Base-by-base conservation (phyloP, 768 basidiomycete species). In the Neoboletus subvelutipes region DNA sequence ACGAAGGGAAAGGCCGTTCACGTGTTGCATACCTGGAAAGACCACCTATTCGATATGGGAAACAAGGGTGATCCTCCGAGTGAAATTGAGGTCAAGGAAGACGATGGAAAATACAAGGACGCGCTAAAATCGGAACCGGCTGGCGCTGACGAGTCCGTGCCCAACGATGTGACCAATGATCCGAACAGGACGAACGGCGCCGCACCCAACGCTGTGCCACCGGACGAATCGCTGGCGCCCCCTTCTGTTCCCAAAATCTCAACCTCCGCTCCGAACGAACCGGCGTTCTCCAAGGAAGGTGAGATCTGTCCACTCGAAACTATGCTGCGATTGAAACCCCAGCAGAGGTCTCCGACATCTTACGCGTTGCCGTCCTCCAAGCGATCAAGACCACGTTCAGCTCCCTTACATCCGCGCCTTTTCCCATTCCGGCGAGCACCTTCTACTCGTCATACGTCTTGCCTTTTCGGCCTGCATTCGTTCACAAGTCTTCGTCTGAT, bases 361-460 rank as follows among this genome's bases (percentile, higher is more conserved):
- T 94, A 3, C 82, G 80, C 17, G 72, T 68, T 36, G 79, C 90
- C 3, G 78, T 91, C 22, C 67, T 92, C 3, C 91, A 92, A 63
- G 83, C 83, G 1, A 83, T 93, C 56, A 71, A 73, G 13, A 80
- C 81, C 8, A 73, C 76, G 1, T 74, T 87, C 4, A 64, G 75
- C 0, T 66, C 78, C 1, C 67, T 83, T 1, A 81, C 84, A 0
- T 47, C 78, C 0, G 78, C 82, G 0, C 69, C 81, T 2, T 90
- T 93, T 66, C 92, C 94, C 0, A 85, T 94, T 43, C 76, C 87
- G 0, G 83, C 92, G 0, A 89, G 90, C 12, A 78, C 77, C 0
- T 84, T 94, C 61, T 94, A 93, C 72, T 82, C 88, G 8, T 80
- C 78, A 18, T 80, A 92, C 65, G 80, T 96, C 48, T 80, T 95